Percentiles rank a stretch among this genome's conserved stretches.
Conservation (phyloP, 345 rosid genomes). For the Brassica incana region DNA sequence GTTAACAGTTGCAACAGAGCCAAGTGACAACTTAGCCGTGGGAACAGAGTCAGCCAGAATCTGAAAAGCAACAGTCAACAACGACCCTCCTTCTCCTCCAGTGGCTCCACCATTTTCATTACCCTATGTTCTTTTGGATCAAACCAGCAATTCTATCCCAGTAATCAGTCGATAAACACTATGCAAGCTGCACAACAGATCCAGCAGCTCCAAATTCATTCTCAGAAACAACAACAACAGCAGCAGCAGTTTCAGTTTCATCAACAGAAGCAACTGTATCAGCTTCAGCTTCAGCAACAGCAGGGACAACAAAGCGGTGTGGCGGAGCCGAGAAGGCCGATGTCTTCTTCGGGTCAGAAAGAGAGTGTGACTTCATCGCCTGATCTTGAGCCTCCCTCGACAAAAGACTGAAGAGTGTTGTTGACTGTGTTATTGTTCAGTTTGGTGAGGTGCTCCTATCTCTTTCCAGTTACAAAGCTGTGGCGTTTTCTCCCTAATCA, state of each 20-base stretch:
- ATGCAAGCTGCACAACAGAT: conserved; percentile 76
- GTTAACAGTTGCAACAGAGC: no score
- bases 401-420: conserved; percentile 28
- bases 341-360: conserved; percentile 51
- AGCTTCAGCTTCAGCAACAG: conserved; percentile 49
- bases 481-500: not conserved
- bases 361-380: conserved; percentile 37
- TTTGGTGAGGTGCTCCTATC: conserved; percentile 13
- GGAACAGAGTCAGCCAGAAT: no score
- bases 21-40: no score
- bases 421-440: conserved; percentile 20
- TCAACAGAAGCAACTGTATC: conserved; percentile 58
- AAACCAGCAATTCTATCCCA: conserved; percentile 66
- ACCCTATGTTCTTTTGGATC: conserved; percentile 50
- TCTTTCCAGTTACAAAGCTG: conserved; percentile 5
- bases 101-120: no score
- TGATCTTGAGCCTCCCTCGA: conserved; percentile 22
- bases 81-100: no score
- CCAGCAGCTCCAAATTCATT: conserved; percentile 92
- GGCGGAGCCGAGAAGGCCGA: conserved; percentile 50
- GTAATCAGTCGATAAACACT: conserved; percentile 66
- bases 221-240: conserved; percentile 74
- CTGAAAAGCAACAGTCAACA: no score
- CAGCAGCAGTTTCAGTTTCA: conserved; percentile 49
- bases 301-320: conserved; percentile 52